Percentiles rank a stretch among this genome's conserved stretches.
Evolutionary conservation across 495 filamentous ascomycete species (phyloP).

Genomic region (Poronia punctata): DNA sequence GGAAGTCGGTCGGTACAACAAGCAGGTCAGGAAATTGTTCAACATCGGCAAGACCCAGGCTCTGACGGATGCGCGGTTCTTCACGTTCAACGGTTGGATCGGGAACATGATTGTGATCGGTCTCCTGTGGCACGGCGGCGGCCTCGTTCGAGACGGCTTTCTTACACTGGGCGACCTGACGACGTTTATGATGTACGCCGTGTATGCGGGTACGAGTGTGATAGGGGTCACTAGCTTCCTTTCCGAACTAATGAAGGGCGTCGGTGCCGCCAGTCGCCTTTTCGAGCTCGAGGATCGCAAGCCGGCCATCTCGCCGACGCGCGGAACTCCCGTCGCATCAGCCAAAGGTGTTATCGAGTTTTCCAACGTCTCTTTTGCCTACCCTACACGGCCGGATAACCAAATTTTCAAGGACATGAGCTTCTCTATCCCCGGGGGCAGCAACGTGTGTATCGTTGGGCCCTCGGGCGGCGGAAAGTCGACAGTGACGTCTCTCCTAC

Average conservation of each 20-base stretch:
- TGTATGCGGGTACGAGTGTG: slow-evolving; percentile 82
- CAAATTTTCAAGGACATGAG: slow-evolving; percentile 80
- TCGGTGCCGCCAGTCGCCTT: slow-evolving; percentile 86
- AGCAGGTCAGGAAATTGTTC: slow-evolving; percentile 86
- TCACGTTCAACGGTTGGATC: slow-evolving; percentile 77
- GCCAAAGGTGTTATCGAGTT: slow-evolving; percentile 85
- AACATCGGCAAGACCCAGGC: slow-evolving; percentile 78
- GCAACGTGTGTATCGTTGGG: slow-evolving; percentile 93
- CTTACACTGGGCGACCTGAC: slow-evolving; percentile 90
- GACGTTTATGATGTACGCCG: slow-evolving; percentile 98
- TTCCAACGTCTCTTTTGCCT: slow-evolving; percentile 76
- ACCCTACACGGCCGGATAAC: slow-evolving; percentile 85
- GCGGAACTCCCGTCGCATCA: slow-evolving; percentile 66
- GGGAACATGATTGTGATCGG: slow-evolving; percentile 94
- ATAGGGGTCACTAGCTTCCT: slow-evolving; percentile 94
- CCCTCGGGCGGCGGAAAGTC: slow-evolving; percentile 93
- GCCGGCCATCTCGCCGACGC: slow-evolving; percentile 76
- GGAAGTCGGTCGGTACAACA: slow-evolving; percentile 86
- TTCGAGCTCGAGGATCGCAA: slow-evolving; percentile 95
- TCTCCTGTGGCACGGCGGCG: slow-evolving; percentile 84
- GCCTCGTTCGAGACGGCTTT: slow-evolving; percentile 75
- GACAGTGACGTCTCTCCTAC: slow-evolving; percentile 79
- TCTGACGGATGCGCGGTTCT: slow-evolving; percentile 84
- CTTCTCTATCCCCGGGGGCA: slow-evolving; percentile 87
- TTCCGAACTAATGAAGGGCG: slow-evolving; percentile 97